phyloP scores from a whole-genome alignment of 2,329 filamentous ascomycete genomes.

The Proliferodiscus dingleyae region DNA sequence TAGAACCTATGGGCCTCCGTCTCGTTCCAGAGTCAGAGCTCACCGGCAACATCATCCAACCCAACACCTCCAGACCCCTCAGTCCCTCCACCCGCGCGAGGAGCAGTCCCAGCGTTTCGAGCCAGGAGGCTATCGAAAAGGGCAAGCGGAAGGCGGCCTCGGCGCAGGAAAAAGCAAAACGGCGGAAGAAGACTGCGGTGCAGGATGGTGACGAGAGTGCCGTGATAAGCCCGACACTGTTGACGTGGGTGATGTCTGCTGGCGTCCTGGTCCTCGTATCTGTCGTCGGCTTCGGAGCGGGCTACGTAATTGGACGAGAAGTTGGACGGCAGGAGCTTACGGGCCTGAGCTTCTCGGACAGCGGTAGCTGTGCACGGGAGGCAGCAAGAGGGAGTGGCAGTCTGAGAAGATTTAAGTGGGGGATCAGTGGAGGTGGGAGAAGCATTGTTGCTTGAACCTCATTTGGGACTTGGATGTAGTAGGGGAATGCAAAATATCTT shows the following conservation, averaged over 20 bases:
- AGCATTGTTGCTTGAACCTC: constrained; percentile 23
- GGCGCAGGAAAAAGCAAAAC: constrained; percentile 44
- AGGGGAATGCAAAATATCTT: background rate
- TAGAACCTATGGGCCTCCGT: constrained; percentile 46
- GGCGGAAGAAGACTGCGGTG: constrained; percentile 34
- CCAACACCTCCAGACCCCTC: constrained; percentile 26
- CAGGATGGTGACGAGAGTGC: constrained; percentile 31
- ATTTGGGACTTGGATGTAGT: too few species aligned
- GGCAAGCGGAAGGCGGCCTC: constrained; percentile 43
- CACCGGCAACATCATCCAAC: constrained; percentile 31
- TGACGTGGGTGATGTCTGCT: constrained; percentile 61
- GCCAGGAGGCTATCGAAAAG: constrained; percentile 37
- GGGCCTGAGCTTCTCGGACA: constrained; percentile 16
- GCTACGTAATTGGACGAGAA: constrained; percentile 63
- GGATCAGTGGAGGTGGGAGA: constrained; percentile 23
- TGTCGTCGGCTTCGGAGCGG: constrained; percentile 64
- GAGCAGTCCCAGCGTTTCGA: constrained; percentile 22
- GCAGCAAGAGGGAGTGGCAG: constrained; percentile 22
- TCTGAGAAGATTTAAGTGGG: constrained; percentile 29
- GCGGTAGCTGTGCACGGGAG: constrained; percentile 24
- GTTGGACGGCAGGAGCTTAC: constrained; percentile 55
- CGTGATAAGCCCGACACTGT: constrained; percentile 52
- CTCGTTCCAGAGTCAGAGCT: constrained; percentile 59
- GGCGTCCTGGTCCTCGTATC: constrained; percentile 64
- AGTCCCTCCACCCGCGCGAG: constrained; percentile 21